phyloP scores from a whole-genome alignment of 139 green algal species.

The Protoeuglena noctilucae region DNA sequence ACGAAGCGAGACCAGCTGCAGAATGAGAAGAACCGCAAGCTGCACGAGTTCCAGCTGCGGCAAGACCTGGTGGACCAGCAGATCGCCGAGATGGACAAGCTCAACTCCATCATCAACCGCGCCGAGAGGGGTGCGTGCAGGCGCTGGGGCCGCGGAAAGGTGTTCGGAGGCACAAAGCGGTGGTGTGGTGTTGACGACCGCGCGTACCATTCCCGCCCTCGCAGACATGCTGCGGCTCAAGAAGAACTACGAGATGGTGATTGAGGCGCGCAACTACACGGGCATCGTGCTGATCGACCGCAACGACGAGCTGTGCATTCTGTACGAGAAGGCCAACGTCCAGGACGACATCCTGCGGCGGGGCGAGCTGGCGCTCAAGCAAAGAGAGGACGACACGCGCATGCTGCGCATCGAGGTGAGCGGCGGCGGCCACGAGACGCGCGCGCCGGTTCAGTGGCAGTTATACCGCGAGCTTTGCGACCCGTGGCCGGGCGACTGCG shows the following conservation, averaged over 20 bases:
- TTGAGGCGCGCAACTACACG: conserved; percentile 44
- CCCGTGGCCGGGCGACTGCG: no score
- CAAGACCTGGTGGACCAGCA: conserved; percentile 54
- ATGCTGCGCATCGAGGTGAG: conserved; percentile 20
- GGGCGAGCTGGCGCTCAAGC: conserved; percentile 6
- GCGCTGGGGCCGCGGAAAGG: no score
- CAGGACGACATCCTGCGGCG: conserved; percentile 31
- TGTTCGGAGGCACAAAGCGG: no score
- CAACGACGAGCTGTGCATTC: conserved; percentile 67
- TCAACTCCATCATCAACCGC: conserved; percentile 49
- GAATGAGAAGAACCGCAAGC: conserved; percentile 33
- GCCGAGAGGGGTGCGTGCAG: conserved; percentile 44
- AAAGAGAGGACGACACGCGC: background rate
- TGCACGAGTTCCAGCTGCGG: conserved; percentile 31
- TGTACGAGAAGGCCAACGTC: conserved; percentile 66
- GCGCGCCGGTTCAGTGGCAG: no score
- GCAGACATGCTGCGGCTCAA: conserved; percentile 9
- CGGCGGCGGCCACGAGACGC: no score
- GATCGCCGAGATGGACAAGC: conserved; percentile 49
- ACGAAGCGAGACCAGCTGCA: conserved; percentile 38
- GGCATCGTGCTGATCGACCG: conserved; percentile 62
- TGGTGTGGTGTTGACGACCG: no score
- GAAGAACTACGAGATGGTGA: conserved; percentile 33
- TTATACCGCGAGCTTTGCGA: no score
- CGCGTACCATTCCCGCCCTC: no score